Evolutionary conservation across 805 yeast genomes (phyloP), one percentile per base, ranked within the genome.

Genomic region (Brettanomyces custersianus): DNA sequence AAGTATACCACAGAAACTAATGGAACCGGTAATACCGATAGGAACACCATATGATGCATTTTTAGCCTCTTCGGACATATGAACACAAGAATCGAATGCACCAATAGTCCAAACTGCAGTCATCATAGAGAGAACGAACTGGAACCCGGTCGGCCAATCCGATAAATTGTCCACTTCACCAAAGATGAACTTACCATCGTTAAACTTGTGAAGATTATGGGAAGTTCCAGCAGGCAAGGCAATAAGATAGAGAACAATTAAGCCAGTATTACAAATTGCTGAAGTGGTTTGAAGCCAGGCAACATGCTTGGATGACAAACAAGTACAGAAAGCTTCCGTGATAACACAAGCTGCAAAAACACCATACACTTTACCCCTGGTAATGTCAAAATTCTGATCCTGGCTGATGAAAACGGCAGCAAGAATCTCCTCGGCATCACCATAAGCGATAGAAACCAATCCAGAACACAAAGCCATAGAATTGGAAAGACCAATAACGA

Each of bases 31-130:
- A 32, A 80, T 78, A 29, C 84, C 86, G 32, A 72, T 57, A 4
- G 87, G 85, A 4, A 77, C 78, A 10, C 81, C 73, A 34, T 62
- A 63, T 4, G 74, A 62, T 17, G 86, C 80, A 48, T 77, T 71
- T 36, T 63, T 62, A 19, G 80, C 80, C 54, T 80, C 86, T 54
- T 80, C 88, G 17, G 80, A 65, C 73, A 77, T 73, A 59, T 80
- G 86, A 34, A 80, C 75, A 47, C 80, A 74, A 6, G 82, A 71
- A 52, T 80, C 87, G 52, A 77, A 79, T 0, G 81, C 76, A 19
- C 82, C 81, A 51, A 80, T 78, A 15, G 84, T 77, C 87, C 88
- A 80, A 40, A 78, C 70, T 2, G 78, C 76, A 1, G 85, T 77
- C 73, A 76, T 68, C 44, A 76, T 54, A 2, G 56, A 49, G 20